Conservation (phyloP, 1,284 basidiomycete genomes). For the Coniophora puteana region DNA sequence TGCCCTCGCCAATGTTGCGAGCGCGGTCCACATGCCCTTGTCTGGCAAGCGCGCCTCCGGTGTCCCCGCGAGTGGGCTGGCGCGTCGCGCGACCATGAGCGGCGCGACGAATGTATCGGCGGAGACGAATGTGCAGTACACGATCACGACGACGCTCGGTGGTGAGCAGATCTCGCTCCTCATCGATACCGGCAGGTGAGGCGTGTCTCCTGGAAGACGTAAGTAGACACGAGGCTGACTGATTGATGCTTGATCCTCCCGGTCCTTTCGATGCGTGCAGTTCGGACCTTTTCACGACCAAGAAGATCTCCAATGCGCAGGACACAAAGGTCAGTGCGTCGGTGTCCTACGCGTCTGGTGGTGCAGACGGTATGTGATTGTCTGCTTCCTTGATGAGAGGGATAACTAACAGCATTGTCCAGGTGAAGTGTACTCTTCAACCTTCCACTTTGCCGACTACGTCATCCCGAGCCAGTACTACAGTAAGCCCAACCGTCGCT, state of each 20-base stretch:
- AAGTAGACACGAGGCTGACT: no score
- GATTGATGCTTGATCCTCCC: no score
- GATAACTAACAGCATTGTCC: conserved; percentile 2
- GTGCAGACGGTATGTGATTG: conserved; percentile 13
- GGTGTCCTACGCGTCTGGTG: conserved; percentile 22
- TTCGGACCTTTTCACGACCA: no score
- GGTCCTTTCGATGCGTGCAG: conserved; percentile 1
- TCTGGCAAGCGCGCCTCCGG: conserved; percentile 14
- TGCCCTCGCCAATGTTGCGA: background rate
- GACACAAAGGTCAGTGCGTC: no score
- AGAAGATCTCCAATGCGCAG: no score
- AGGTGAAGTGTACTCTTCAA: conserved; percentile 52
- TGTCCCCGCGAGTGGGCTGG: conserved; percentile 3
- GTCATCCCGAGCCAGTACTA: conserved; percentile 57
- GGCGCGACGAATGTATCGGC: conserved; percentile 11
- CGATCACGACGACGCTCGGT: no score
- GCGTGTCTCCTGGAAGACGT: no score
- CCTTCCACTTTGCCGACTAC: conserved; percentile 51
- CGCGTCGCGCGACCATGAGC: conserved; percentile 15
- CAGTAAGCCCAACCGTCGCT: conserved; percentile 37
- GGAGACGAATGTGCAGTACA: no score
- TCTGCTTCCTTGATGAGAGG: background rate
- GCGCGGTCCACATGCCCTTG: conserved; percentile 16
- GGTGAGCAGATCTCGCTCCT: no score
- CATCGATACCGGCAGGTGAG: no score